Percentiles rank a stretch among this genome's conserved stretches.
Conservation (phyloP, 352 stramenopile species). For the Pythium oligandrum region DNA sequence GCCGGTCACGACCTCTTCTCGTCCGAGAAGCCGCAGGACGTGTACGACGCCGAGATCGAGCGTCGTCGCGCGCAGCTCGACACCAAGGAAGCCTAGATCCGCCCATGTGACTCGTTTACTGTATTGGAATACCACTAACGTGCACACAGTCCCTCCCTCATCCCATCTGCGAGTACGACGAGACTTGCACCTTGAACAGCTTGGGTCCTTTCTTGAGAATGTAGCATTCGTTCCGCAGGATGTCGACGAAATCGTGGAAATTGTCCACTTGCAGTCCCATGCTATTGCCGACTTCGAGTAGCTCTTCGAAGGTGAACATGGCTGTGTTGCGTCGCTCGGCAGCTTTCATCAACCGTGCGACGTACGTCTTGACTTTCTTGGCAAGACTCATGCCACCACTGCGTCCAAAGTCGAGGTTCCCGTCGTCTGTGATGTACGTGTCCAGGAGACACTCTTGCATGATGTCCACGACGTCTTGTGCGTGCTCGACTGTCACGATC, state of each 20-base stretch:
- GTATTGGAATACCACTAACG: no score
- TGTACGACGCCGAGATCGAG: conserved; percentile 68
- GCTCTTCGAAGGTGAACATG: conserved; percentile 49
- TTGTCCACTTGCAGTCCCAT: conserved; percentile 44
- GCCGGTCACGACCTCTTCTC: conserved; percentile 82
- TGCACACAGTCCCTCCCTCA: conserved; percentile 5
- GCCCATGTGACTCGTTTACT: no score
- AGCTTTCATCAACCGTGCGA: conserved; percentile 37
- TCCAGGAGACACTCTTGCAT: conserved; percentile 88
- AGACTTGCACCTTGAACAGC: conserved; percentile 49
- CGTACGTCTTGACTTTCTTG: conserved; percentile 53
- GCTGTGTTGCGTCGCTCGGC: conserved; percentile 26
- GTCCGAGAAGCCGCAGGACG: conserved; percentile 74
- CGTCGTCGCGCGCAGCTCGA: conserved; percentile 63
- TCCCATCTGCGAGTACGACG: conserved; percentile 24
- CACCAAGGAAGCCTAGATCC: conserved; percentile 30
- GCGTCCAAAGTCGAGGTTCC: conserved; percentile 66
- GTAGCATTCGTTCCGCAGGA: conserved; percentile 57
- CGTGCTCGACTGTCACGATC: conserved; percentile 89
- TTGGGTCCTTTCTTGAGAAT: conserved; percentile 57
- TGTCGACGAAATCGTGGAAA: conserved; percentile 54
- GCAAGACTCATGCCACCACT: conserved; percentile 31
- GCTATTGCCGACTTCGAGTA: conserved; percentile 39
- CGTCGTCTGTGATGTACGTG: conserved; percentile 79
- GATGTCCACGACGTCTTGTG: conserved; percentile 92